Base-by-base conservation (phyloP, 257 asterid species). In the Thymus quinquecostatus region DNA sequence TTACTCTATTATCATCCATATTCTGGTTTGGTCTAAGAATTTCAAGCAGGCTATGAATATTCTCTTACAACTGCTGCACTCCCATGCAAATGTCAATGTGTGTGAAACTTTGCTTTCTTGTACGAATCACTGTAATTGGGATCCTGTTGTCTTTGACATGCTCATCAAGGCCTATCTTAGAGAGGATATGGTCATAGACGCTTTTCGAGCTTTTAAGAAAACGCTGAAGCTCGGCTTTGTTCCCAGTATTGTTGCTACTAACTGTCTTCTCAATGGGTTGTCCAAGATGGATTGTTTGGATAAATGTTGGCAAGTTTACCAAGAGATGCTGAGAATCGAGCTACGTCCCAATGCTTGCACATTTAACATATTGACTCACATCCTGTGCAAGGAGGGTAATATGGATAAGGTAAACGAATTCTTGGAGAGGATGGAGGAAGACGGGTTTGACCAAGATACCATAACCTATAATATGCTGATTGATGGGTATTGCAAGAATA, bases 61-160 rank as follows among this genome's bases (percentile, higher is more conserved):
- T 14, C 44, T 93, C 66, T 73, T 81, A 30, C 91, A 91, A 75
- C 77, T 93, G 81, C 79, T 93, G 60, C 69, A 78, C 62, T 47
- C 77, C 79, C 60, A 68, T 10, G 83, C 64, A 70, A 66, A 68
- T 49, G 82, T 32, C 36, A 61, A 51, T 55, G 79, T 14, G 75
- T 56, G 64, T 9, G 64, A 48, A 61, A 80, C 79, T 72, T 79
- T 93, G 80, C 75, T 86, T 47, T 75, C 55, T 13, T 76, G 84
- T 73, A 64, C 85, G 2, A 51, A 77, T 64, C 79, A 64, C 9
- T 93, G 98, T 78, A 93, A 91, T 68, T 91, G 90, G 91, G 96
- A 91, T 62, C 96, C 96, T 63, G 87, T 84, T 70, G 96, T 91
- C 53, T 86, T 91, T 78, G 98, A 93, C 79, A 87, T 93, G 96